Percentiles rank a stretch among this genome's conserved stretches.
phyloP scores from a whole-genome alignment of 495 filamentous ascomycete species.

The Cercophora samala region DNA sequence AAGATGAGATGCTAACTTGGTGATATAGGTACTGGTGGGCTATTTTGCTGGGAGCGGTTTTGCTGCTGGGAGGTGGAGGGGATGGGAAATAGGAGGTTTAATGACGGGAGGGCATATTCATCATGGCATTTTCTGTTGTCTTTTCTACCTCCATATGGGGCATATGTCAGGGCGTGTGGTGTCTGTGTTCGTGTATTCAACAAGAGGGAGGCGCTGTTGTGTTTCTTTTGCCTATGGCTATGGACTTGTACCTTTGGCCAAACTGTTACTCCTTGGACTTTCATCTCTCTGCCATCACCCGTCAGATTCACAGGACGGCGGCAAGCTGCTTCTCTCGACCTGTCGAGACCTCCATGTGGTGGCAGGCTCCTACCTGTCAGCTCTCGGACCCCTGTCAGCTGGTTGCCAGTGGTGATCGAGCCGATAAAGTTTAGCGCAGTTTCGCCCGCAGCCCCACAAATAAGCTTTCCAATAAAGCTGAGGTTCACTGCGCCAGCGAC shows the following conservation, averaged over 20 bases:
- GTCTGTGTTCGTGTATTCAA: neutral
- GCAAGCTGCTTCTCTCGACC: neutral
- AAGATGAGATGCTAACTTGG: constrained; percentile 17
- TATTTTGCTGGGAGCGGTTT: constrained; percentile 39
- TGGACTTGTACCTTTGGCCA: neutral
- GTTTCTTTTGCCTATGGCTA: neutral
- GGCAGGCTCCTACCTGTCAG: neutral
- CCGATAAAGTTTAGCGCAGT: constrained; percentile 14
- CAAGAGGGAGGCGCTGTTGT: neutral
- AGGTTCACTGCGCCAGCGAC: constrained; percentile 11
- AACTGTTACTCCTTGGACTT: neutral
- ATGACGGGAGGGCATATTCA: neutral
- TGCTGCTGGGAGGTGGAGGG: constrained; percentile 41
- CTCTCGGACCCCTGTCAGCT: constrained; percentile 23
- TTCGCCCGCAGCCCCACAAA: constrained; percentile 22
- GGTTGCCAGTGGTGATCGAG: constrained; percentile 29
- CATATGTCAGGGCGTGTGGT: neutral
- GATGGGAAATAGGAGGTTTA: constrained; percentile 35
- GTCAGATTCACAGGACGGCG: neutral
- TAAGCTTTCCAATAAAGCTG: constrained; percentile 12
- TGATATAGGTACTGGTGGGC: constrained; percentile 55
- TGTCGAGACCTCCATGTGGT: neutral
- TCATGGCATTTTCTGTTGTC: neutral
- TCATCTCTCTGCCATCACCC: neutral
- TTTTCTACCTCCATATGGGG: neutral